Evolutionary conservation across 2,329 filamentous ascomycete genomes (phyloP), one percentile per base, ranked within the genome.

Genomic region (Xylaria sp.): DNA sequence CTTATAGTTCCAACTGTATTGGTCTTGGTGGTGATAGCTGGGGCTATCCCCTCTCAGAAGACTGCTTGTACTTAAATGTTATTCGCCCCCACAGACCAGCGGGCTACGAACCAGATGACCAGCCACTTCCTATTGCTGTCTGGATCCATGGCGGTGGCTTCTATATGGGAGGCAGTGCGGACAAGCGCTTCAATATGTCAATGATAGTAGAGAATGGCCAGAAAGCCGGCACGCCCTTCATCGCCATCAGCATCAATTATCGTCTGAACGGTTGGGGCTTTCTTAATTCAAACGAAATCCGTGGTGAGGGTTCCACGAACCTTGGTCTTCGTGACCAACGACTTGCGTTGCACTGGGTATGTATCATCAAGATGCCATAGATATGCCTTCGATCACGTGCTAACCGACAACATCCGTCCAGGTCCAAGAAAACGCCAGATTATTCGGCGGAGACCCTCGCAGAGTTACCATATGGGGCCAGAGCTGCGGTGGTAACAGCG

Each of bases 161-260:
- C 49, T 65, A 51, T 17, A 59, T 59, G 54, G 62, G 54, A 59
- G 62, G 54, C 15, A 59, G 44, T 20, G 53, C 17, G 7, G 62
- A 65, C 33, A 58, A 58, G n/a, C 62, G 62, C 31, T 65, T 59
- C 44, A 65, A 59, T 31, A 28, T 65, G 54, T 59, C 54, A 17
- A 33, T 65, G 20, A 65, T 65, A 6, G 54, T 65, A 7, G 62
- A 63, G 44, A 57, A 58, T 48, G 51, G 40, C n/a, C 40, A 57
- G 11, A 48, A 57, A 11, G 51, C 51, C 5, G 51, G 40, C 13
- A 63, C 51, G 2, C 61, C 61, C n/a, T 63, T 63, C 51, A 63
- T 63, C 26, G 61, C 38, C 26, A 33, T 62, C 23, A 62, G 59
- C 31, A 36, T 62, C 9, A 62, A 62, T 23, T 62, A 54, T 23